Base-by-base conservation (phyloP, 306 rosid genomes). In the Pyrus bretschneideri region DNA sequence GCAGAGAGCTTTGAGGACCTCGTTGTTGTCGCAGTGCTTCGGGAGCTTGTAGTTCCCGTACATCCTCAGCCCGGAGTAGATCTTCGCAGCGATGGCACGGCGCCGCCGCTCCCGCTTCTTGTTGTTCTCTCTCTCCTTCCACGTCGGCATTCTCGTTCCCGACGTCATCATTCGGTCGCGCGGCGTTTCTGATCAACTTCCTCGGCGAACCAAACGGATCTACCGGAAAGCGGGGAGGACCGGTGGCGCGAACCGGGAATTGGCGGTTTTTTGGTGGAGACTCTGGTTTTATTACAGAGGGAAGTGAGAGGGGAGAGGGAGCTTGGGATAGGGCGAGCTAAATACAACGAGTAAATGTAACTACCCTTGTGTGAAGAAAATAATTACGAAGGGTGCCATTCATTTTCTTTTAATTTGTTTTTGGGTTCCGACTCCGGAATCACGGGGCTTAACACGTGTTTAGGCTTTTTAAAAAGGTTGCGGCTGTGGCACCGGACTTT, bases 91-190 rank as follows among this genome's bases (percentile, higher is more conserved):
- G 83, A 88, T 85, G 67, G 91, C 91, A 54, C 91, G 73, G 64
- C 91, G 79, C 35, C 91, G 75, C 51, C 91, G 64, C 81, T 88
- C 91, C 9, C 91, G 78, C 75, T 85, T 81, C 83, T 88, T 88
- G 72, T 88, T 88, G 80, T 88, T 88, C 72, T 88, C 91, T 71
- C 91, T 85, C 80, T 88, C 91, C 85, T 83, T 88, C 89, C 91
- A 88, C 75, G 91, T 88, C 61, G 91, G 91, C 89, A 88, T 85
- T 81, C 91, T 85, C n/a, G 89, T 14, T 22, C 88, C 91, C 21
- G 88, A 79, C 70, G 91, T 79, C 91, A 87, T 87, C 73, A 22
- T 74, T 33, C 63, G 35, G 35, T 61, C 35, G 38, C 54, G 19
- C 67, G 4, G 72, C 30, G 63, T 18, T 3, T 38, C 74, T 57